Conservation (phyloP, 495 filamentous ascomycete species). For the Penicillium chermesinum region DNA sequence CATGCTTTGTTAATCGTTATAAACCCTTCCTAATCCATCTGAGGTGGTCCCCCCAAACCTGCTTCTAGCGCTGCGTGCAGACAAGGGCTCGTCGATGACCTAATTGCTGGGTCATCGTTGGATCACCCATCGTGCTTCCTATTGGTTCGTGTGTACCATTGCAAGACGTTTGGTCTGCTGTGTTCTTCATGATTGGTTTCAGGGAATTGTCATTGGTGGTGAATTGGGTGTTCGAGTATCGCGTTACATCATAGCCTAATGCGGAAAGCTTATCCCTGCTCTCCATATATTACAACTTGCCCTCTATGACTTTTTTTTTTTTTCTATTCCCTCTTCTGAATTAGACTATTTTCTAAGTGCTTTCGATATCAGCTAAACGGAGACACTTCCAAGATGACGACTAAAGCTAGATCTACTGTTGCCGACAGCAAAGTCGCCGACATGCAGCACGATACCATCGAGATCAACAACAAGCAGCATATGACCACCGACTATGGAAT, state of each 20-base stretch:
- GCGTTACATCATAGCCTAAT: constrained; percentile 14
- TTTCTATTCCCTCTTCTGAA: too few relatives aligned
- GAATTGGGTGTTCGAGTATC: background rate
- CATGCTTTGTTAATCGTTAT: background rate
- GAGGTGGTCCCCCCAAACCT: too few relatives aligned
- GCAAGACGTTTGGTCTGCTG: too few relatives aligned
- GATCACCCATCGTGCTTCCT: background rate
- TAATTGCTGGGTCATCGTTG: constrained; percentile 5
- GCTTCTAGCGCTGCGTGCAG: too few relatives aligned
- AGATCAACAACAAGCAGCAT: constrained; percentile 31
- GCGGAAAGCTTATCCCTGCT: background rate
- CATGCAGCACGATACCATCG: constrained; percentile 30
- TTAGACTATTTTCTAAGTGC: too few relatives aligned
- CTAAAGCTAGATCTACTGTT: constrained; percentile 3
- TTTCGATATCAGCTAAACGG: too few relatives aligned
- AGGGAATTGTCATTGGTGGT: too few relatives aligned
- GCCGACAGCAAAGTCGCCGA: constrained; percentile 27
- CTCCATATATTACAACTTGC: background rate
- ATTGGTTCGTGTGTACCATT: background rate
- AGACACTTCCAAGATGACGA: constrained; percentile 7
- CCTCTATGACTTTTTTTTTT: too few relatives aligned
- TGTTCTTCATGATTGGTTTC: too few relatives aligned
- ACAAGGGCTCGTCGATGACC: too few relatives aligned
- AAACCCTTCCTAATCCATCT: too few relatives aligned
- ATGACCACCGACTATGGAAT: constrained; percentile 78